Evolutionary conservation across 2,329 filamentous ascomycete genomes (phyloP), one percentile per base, ranked within the genome.

Genomic region (Colletotrichum musicola): DNA sequence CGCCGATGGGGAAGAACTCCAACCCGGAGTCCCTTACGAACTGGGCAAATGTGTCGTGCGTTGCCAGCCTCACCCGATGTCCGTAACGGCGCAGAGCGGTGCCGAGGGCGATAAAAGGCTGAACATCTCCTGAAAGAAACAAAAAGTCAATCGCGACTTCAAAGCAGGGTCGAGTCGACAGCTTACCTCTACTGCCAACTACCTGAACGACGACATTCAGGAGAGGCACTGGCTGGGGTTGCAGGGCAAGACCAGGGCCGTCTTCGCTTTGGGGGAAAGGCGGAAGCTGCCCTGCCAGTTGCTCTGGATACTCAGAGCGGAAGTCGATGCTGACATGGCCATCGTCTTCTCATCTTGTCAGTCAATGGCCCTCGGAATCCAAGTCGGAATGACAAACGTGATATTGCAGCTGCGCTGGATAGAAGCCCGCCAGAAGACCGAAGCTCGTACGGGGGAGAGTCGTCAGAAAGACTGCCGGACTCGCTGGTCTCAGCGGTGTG

Each of bases 1-100:
- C 86, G 3, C 86, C 86, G 14, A 88, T 86, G 0, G 79, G 77
- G 69, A 81, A 88, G 71, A 88, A 88, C 62, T 88, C 85, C 1
- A 88, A 73, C 0, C 81, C 82, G 3, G 81, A 78, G 9, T 81
- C 75, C 9, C 77, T 74, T 1, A 88, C 84, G 44, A 88, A 87
- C 6, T 80, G 74, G 53, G 81, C 77, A 63, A 88, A 88, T 1
- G 82, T 84, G 65, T 83, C 81, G 62, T 85, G 83, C 5, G 83
- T 85, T 2, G 82, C 82, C 2, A 85, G 72, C 1, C 83, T 78
- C 1, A 85, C 79, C 2, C 82, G 77, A 74, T 85, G 83, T 2
- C 81, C 81, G 58, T 80, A 72, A 27, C 74, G 75, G 62, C 81
- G 75, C 0, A 87, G 74, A 16, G 78, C 81, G 38, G 78, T 81